Conservation (phyloP, 2,329 filamentous ascomycete species). For the Ophiostoma australiae region DNA sequence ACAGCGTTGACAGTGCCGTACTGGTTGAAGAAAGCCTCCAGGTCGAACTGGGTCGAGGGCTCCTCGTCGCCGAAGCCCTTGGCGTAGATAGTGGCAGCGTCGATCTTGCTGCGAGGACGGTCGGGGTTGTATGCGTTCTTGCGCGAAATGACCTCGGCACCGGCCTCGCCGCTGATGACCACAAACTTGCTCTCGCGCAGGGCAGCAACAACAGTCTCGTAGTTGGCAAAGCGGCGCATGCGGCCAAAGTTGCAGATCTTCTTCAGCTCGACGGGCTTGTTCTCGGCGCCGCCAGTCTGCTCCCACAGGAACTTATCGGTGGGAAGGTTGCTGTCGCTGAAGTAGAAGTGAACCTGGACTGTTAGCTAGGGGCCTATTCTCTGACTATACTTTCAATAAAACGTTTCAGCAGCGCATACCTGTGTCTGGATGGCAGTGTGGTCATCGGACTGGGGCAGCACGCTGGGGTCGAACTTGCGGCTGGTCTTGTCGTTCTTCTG, state of each 20-base stretch:
- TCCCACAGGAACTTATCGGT: slow-evolving; percentile 83
- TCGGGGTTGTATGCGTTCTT: slow-evolving; percentile 64
- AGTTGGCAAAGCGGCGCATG: slow-evolving; percentile 91
- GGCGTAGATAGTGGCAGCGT: slow-evolving; percentile 75
- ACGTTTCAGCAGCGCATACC: slow-evolving; percentile 41
- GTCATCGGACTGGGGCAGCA: slow-evolving; percentile 67
- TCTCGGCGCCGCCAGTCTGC: slow-evolving; percentile 69
- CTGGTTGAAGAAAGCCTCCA: slow-evolving; percentile 84
- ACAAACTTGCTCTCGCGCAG: slow-evolving; percentile 72
- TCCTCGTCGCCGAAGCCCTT: slow-evolving; percentile 89
- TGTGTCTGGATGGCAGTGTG: slow-evolving; percentile 77
- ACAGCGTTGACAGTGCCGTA: slow-evolving; percentile 72
- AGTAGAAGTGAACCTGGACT: slow-evolving; percentile 88
- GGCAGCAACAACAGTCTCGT: slow-evolving; percentile 75
- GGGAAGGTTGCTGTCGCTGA: slow-evolving; percentile 83
- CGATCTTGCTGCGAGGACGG: slow-evolving; percentile 57
- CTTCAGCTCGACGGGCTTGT: slow-evolving; percentile 74
- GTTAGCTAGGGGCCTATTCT: background rate
- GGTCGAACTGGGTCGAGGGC: slow-evolving; percentile 82
- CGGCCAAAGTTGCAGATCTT: slow-evolving; percentile 84
- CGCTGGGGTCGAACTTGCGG: slow-evolving; percentile 65
- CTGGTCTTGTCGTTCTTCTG: slow-evolving; percentile 48
- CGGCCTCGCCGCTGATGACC: slow-evolving; percentile 67
- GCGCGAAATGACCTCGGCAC: slow-evolving; percentile 67
- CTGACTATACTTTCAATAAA: background rate